Conservation (phyloP, 345 rosid species). For the Eucalyptus decipiens region DNA sequence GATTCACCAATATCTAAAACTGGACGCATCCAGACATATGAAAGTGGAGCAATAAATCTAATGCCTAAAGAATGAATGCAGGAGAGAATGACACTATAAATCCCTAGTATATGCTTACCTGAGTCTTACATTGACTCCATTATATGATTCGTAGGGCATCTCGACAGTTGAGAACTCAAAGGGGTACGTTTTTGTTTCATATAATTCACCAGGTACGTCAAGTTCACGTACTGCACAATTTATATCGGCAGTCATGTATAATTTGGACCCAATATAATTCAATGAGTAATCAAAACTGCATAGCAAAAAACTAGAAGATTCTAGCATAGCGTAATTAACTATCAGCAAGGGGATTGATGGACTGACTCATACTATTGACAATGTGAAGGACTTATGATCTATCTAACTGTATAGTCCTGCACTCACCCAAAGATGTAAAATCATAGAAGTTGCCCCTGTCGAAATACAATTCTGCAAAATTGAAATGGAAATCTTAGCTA, state of each 20-base stretch:
- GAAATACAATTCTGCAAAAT: conserved; percentile 31
- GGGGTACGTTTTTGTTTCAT: conserved; percentile 36
- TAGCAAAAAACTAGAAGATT: neutral
- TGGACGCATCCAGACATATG: neutral
- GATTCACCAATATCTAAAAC: neutral
- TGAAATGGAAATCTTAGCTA: neutral
- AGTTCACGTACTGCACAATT: conserved; percentile 30
- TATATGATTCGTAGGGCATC: conserved; percentile 50
- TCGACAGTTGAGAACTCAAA: conserved; percentile 52
- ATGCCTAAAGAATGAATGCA: neutral
- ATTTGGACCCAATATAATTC: neutral
- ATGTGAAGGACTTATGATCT: neutral
- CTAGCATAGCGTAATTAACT: neutral
- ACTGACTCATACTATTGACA: neutral
- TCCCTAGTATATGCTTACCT: conserved; percentile 8
- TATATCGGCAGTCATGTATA: neutral
- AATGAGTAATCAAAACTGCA: neutral
- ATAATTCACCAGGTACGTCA: conserved; percentile 35
- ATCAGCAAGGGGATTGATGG: neutral
- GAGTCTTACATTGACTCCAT: conserved; percentile 45
- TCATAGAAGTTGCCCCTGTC: conserved; percentile 55
- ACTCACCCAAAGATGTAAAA: conserved; percentile 52
- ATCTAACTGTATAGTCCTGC: neutral
- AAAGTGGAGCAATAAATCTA: neutral
- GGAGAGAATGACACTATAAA: neutral